A percentile compares a stretch with the other conserved stretches of the same genome.
These are phyloP conservation scores for Trichosporon ovoides DNA, from an alignment of 1,284 basidiomycete genomes.

Conservation along the genomic window DNA sequence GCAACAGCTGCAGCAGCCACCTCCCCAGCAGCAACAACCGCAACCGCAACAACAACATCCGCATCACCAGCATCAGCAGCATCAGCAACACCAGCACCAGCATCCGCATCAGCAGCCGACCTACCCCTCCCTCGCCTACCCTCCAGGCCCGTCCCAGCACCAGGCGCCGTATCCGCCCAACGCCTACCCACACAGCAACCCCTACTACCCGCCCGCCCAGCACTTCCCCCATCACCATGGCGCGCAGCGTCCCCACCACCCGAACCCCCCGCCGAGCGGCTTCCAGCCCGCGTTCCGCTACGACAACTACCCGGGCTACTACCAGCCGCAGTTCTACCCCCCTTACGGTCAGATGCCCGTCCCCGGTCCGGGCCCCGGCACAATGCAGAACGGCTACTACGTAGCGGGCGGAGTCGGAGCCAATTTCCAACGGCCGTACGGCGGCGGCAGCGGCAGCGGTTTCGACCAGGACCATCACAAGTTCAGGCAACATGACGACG, in stretches of 20 bases:
- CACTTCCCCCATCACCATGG: constrained; percentile 13
- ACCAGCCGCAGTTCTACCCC: constrained; percentile 17
- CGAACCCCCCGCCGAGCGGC: constrained; percentile 8
- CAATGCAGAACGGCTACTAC: constrained; percentile 43
- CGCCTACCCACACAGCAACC: constrained; percentile 18
- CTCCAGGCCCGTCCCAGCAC: constrained; percentile 18
- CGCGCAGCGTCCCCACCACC: constrained; percentile 13
- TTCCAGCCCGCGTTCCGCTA: constrained; percentile 21
- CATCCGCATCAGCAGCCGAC: constrained; percentile 15
- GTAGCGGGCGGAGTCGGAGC: constrained; percentile 1
- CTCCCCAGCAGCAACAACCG: background rate
- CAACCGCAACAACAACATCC: background rate
- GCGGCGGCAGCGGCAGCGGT: constrained; percentile 1
- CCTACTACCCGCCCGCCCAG: constrained; percentile 13
- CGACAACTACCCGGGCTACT: constrained; percentile 10
- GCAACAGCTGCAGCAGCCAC: background rate
- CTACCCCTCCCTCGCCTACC: constrained; percentile 18
- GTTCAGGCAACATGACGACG: constrained; percentile 4
- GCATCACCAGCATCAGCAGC: constrained; percentile 5
- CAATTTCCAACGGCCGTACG: constrained; percentile 6
- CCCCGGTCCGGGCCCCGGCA: constrained; percentile 37
- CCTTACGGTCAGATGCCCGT: constrained; percentile 32
- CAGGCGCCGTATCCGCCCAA: constrained; percentile 12
- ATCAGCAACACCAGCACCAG: constrained; percentile 16
- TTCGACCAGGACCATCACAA: constrained; percentile 1